A percentile compares a stretch with the other conserved stretches of the same genome.
These are phyloP conservation scores for Mycena chlorophos DNA, from an alignment of 768 basidiomycete species.

Conservation along the genomic window DNA sequence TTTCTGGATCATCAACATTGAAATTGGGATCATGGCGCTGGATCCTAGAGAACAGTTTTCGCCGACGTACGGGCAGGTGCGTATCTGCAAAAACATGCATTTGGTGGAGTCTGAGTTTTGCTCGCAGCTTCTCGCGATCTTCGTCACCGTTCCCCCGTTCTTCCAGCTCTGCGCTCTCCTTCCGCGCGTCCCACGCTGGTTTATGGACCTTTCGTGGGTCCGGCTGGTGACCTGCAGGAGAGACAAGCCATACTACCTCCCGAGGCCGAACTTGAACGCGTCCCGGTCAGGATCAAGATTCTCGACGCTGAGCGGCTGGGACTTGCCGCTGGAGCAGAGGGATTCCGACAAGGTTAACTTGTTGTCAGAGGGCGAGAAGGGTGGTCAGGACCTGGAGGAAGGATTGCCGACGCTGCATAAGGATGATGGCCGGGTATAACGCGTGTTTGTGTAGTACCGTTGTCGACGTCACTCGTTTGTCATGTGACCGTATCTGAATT, in stretches of 20 bases:
- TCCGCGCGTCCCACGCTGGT: slow-evolving; percentile 7
- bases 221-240: slow-evolving; percentile 9
- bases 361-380: too few species aligned
- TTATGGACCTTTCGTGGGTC: slow-evolving; percentile 12
- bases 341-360: too few species aligned
- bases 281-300: neutral
- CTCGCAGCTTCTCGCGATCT: slow-evolving; percentile 20
- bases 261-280: neutral
- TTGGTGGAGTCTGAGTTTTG: neutral
- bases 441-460: too few species aligned
- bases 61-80: slow-evolving; percentile 18
- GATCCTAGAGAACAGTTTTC: slow-evolving; percentile 10
- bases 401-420: too few species aligned
- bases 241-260: slow-evolving; percentile 1
- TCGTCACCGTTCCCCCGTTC: slow-evolving; percentile 19
- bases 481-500: neutral
- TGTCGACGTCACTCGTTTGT: neutral
- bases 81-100: neutral
- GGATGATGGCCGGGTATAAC: too few species aligned
- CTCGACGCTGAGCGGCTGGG: too few species aligned
- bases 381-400: too few species aligned
- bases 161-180: slow-evolving; percentile 11
- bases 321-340: too few species aligned
- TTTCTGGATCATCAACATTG: slow-evolving; percentile 19
- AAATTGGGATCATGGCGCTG: slow-evolving; percentile 2